phyloP scores from a whole-genome alignment of 83 land plant genomes.

The Thuja plicata region DNA sequence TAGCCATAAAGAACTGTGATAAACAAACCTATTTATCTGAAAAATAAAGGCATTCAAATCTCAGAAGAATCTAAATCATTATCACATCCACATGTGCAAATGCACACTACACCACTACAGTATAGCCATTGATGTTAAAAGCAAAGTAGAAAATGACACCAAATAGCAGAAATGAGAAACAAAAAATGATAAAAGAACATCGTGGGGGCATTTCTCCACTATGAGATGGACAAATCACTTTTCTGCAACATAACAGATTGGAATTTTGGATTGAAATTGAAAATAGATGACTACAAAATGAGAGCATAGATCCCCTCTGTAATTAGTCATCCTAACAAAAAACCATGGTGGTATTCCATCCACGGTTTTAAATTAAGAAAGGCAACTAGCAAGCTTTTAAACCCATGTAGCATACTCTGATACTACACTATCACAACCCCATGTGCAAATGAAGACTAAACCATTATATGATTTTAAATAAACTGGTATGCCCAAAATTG shows the following conservation, averaged over 20 bases:
- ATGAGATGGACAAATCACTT: not conserved
- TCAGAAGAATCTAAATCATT: not conserved
- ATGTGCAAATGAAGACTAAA: not conserved
- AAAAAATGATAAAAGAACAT: not conserved
- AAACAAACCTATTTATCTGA: not conserved
- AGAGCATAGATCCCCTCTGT: not conserved
- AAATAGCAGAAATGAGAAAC: not conserved
- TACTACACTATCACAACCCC: not conserved
- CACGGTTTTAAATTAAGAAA: too few relatives aligned
- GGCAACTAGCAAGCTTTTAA: not conserved
- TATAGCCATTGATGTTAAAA: too few relatives aligned
- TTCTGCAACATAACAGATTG: too few relatives aligned
- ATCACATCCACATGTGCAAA: not conserved
- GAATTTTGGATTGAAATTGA: not conserved
- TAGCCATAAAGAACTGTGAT: not conserved
- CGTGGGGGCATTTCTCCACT: not conserved
- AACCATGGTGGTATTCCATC: not conserved
- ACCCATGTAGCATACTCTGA: not conserved
- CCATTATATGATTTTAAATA: not conserved
- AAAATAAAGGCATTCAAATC: not conserved
- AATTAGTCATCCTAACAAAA: not conserved
- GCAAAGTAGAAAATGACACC: not conserved
- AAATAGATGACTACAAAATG: not conserved
- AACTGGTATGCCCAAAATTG: not conserved
- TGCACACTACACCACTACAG: not conserved